Evolutionary conservation across 495 filamentous ascomycete species (phyloP).

Genomic region (Saxispiralis lemnorum): DNA sequence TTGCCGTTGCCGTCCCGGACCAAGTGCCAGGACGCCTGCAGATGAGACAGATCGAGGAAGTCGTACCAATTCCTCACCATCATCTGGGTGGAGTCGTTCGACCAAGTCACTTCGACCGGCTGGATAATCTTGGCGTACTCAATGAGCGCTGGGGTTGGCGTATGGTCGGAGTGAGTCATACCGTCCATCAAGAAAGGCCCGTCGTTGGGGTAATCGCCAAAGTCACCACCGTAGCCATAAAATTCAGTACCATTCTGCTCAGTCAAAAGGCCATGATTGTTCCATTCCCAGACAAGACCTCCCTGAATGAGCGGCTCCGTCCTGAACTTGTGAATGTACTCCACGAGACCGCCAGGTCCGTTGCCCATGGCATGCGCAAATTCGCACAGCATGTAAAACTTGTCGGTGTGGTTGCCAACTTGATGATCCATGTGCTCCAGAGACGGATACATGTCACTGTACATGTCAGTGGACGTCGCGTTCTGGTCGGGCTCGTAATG

Average conservation of each 20-base stretch:
- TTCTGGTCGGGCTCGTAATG: conserved; percentile 50
- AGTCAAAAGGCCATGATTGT: conserved; percentile 47
- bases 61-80: conserved; percentile 5
- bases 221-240: conserved; percentile 46
- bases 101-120: conserved; percentile 27
- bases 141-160: conserved; percentile 37
- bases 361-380: conserved; percentile 60
- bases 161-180: conserved; percentile 38
- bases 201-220: conserved; percentile 48
- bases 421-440: conserved; percentile 30
- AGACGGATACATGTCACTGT: conserved; percentile 46
- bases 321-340: conserved; percentile 45
- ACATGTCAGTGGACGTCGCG: conserved; percentile 45
- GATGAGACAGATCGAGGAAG: neutral
- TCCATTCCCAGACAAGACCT: conserved; percentile 60
- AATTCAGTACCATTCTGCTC: conserved; percentile 14
- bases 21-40: neutral
- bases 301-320: conserved; percentile 42
- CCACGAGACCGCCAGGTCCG: conserved; percentile 46
- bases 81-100: neutral
- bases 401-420: conserved; percentile 30
- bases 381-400: conserved; percentile 49
- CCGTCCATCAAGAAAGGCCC: conserved; percentile 51
- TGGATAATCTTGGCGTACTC: conserved; percentile 46
- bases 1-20: neutral